Conservation (phyloP, 2,329 filamentous ascomycete genomes). For the Pseudodiploospora longispora region DNA sequence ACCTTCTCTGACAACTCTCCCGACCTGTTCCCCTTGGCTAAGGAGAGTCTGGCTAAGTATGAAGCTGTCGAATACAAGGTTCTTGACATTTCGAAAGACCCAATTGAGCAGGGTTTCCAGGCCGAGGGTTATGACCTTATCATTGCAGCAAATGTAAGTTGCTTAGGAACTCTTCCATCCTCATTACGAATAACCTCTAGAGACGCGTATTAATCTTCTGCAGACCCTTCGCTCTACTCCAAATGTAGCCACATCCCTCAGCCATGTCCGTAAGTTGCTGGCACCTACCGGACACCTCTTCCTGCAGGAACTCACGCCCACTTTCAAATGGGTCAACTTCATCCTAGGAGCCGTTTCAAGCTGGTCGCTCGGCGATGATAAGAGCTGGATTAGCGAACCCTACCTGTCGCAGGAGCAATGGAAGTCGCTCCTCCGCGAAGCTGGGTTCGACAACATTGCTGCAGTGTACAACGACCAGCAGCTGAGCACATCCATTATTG, state of each 20-base stretch:
- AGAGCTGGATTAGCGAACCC: slow-evolving; percentile 15
- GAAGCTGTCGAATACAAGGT: slow-evolving; percentile 5
- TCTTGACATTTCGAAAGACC: slow-evolving; percentile 21
- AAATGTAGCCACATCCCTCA: slow-evolving; percentile 11
- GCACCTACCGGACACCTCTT: slow-evolving; percentile 18
- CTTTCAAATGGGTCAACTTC: neutral
- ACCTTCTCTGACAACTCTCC: slow-evolving; percentile 16
- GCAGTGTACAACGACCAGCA: neutral
- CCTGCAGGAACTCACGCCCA: neutral
- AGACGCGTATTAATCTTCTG: neutral
- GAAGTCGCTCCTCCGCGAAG: slow-evolving; percentile 16
- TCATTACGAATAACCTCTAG: no score
- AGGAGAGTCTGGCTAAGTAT: slow-evolving; percentile 11
- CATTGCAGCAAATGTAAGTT: slow-evolving; percentile 13
- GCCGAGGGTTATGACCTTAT: slow-evolving; percentile 14
- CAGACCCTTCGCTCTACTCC: slow-evolving; percentile 17
- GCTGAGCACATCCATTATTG: neutral
- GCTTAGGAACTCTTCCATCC: no score
- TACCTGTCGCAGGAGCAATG: slow-evolving; percentile 17
- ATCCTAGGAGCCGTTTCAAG: neutral
- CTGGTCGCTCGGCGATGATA: neutral
- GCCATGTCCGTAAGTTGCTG: slow-evolving; percentile 14
- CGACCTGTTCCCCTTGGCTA: slow-evolving; percentile 14
- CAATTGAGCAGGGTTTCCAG: slow-evolving; percentile 14
- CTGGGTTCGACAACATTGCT: slow-evolving; percentile 14